A percentile compares a stretch with the other conserved stretches of the same genome.
Conservation (phyloP, 805 yeast genomes). For the Zygosaccharomyces bailii region DNA sequence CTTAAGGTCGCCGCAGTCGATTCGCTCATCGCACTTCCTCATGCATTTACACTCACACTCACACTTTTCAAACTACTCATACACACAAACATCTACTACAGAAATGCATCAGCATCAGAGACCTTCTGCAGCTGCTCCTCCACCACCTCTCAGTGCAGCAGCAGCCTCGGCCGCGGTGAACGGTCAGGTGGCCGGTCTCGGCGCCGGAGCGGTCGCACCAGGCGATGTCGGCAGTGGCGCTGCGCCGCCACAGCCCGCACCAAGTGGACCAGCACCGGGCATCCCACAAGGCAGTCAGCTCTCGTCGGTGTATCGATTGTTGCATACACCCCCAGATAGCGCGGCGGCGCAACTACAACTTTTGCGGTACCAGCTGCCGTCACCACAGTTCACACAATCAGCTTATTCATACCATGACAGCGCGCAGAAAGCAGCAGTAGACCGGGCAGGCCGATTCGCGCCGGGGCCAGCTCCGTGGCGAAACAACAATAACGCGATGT, state of each 20-base stretch:
- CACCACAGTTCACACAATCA: slow-evolving; percentile 9
- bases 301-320: slow-evolving; percentile 4
- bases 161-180: background rate
- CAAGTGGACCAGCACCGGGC: background rate
- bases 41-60: background rate
- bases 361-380: slow-evolving; percentile 10
- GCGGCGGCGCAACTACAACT: slow-evolving; percentile 6
- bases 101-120: slow-evolving; percentile 6
- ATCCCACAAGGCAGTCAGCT: slow-evolving; percentile 1
- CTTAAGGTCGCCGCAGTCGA: background rate
- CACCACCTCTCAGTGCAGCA: background rate
- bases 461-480: slow-evolving; percentile 7
- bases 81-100: background rate
- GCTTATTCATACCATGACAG: slow-evolving; percentile 13
- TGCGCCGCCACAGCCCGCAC: background rate
- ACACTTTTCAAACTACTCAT: too few relatives aligned
- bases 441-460: slow-evolving; percentile 7
- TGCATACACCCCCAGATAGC: slow-evolving; percentile 6
- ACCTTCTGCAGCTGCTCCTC: slow-evolving; percentile 5
- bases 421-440: slow-evolving; percentile 16
- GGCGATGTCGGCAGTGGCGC: background rate
- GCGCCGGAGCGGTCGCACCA: background rate
- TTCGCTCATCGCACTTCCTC: background rate
- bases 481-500: slow-evolving; percentile 10
- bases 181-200: slow-evolving; percentile 2